phyloP scores from a whole-genome alignment of 2,329 filamentous ascomycete species.

The Salinomyces thailandicus region DNA sequence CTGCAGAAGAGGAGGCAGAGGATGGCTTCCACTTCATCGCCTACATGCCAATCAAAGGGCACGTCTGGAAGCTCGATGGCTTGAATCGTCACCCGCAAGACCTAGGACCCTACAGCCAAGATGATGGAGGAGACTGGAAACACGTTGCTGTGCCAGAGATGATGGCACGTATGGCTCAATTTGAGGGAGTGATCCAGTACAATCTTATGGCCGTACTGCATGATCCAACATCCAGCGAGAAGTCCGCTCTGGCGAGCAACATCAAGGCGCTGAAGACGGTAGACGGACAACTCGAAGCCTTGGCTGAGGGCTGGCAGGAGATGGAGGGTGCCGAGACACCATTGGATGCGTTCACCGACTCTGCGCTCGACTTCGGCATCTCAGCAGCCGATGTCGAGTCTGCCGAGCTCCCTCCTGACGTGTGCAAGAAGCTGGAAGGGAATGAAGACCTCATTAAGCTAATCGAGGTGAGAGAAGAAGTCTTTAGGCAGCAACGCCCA shows the following conservation, averaged over 20 bases:
- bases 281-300: conserved; percentile 29
- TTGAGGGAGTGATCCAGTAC: conserved; percentile 60
- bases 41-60: conserved; percentile 64
- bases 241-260: conserved; percentile 33
- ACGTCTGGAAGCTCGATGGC: conserved; percentile 84
- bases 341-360: conserved; percentile 12
- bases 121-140: conserved; percentile 50
- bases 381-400: conserved; percentile 25
- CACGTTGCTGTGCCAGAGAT: conserved; percentile 54
- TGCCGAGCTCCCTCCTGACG: conserved; percentile 18
- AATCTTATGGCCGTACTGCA: conserved; percentile 65
- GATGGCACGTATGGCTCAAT: conserved; percentile 54
- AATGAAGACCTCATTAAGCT: conserved; percentile 23
- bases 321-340: conserved; percentile 22
- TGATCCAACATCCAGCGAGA: conserved; percentile 47
- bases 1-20: conserved; percentile 41
- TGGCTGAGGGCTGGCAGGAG: conserved; percentile 35
- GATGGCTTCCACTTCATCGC: conserved; percentile 79
- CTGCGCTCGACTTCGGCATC: conserved; percentile 15
- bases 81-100: conserved; percentile 60
- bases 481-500: conserved; percentile 33
- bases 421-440: conserved; percentile 18
- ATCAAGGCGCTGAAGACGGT: conserved; percentile 35
- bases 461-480: conserved; percentile 27
- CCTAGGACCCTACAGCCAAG: conserved; percentile 39